phyloP scores from a whole-genome alignment of 345 rosid species.

The Kandelia obovata region DNA sequence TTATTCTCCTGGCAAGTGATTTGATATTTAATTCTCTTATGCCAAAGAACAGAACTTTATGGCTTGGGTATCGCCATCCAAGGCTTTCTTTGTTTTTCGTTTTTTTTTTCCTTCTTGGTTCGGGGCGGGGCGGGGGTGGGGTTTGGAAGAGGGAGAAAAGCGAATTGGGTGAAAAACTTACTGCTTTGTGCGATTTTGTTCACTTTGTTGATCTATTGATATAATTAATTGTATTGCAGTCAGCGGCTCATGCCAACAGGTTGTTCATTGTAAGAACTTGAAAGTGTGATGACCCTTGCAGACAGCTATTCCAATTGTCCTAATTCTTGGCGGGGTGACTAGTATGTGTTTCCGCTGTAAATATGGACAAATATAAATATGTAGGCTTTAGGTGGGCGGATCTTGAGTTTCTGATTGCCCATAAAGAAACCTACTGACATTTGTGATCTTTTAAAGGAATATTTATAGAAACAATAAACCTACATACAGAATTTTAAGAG shows the following conservation, averaged over 20 bases:
- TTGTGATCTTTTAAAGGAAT: background rate
- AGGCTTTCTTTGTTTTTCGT: too few relatives aligned
- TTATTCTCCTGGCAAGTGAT: background rate
- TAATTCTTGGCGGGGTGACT: slow-evolving; percentile 76
- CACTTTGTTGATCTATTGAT: too few relatives aligned
- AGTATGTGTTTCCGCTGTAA: slow-evolving; percentile 68
- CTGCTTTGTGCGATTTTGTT: too few relatives aligned
- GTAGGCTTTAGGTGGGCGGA: slow-evolving; percentile 70
- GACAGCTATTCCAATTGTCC: slow-evolving; percentile 39
- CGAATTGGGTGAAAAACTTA: too few relatives aligned
- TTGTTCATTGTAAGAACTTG: background rate
- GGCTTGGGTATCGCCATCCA: background rate
- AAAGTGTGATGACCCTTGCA: background rate
- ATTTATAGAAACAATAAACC: background rate
- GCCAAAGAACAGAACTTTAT: background rate
- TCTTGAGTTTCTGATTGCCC: slow-evolving; percentile 40
- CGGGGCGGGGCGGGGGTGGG: background rate
- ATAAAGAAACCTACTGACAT: slow-evolving; percentile 48
- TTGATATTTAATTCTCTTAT: background rate
- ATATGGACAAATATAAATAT: slow-evolving; percentile 55
- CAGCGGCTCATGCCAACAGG: background rate
- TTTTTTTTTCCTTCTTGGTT: background rate
- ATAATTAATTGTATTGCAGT: too few relatives aligned
- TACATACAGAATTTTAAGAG: too few relatives aligned
- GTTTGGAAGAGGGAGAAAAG: too few relatives aligned